These are phyloP conservation scores for Tripterygium wilfordii DNA, from an alignment of 177 flowering plant species.

Conservation along the genomic window DNA sequence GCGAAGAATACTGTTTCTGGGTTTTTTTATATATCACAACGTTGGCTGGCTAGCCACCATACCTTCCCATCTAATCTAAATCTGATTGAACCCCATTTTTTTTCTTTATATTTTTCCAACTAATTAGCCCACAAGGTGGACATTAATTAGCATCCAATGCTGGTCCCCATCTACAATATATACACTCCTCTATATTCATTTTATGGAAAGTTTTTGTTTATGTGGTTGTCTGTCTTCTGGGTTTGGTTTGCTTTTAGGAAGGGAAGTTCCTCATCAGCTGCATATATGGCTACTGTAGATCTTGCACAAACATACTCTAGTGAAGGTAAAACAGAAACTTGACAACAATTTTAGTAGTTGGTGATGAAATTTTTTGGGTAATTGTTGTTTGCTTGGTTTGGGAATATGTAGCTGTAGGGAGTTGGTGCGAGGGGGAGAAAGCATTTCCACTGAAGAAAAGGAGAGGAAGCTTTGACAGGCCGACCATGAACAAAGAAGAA, in stretches of 20 bases:
- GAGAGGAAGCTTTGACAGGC: constrained; percentile 22
- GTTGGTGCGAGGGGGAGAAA: constrained; percentile 40
- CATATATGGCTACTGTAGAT: constrained; percentile 11
- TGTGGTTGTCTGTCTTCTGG: not conserved
- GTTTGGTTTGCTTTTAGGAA: constrained; percentile 21
- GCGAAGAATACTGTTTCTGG: constrained; percentile 25
- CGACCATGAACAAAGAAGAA: constrained; percentile 2
- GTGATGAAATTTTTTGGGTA: not conserved
- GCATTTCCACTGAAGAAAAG: constrained; percentile 48
- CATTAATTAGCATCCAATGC: constrained; percentile 34
- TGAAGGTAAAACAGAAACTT: constrained; percentile 18
- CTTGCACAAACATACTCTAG: constrained; percentile 6
- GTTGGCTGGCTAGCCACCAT: constrained; percentile 21
- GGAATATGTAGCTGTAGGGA: constrained; percentile 13
- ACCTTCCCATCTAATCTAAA: constrained; percentile 20
- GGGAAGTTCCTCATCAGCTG: constrained; percentile 16
- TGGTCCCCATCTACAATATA: constrained; percentile 30
- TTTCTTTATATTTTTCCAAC: constrained; percentile 10
- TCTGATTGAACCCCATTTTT: constrained; percentile 16
- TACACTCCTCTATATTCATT: not conserved
- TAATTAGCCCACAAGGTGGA: constrained; percentile 27
- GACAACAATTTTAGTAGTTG: not conserved
- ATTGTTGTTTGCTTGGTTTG: not conserved
- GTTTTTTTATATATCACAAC: constrained; percentile 9
- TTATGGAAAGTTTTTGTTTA: not conserved